Conservation (phyloP, 768 basidiomycete species). For the Kwoniella mangroviensis region DNA sequence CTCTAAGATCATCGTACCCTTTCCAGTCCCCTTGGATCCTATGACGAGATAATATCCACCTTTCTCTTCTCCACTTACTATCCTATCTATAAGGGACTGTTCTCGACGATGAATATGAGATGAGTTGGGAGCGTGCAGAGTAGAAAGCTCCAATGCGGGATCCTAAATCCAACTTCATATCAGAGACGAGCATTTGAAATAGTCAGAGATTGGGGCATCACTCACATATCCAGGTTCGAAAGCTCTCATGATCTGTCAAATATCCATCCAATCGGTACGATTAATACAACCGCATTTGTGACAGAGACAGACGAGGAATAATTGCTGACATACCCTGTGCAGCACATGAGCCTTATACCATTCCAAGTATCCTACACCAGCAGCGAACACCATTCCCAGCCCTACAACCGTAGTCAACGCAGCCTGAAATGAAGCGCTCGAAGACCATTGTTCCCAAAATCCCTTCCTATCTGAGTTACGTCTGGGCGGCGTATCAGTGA, state of each 20-base stretch:
- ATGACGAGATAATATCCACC: slow-evolving; percentile 78
- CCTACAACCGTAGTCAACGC: slow-evolving; percentile 55
- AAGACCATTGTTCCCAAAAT: slow-evolving; percentile 42
- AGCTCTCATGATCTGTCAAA: slow-evolving; percentile 71
- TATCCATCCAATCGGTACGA: too few species aligned
- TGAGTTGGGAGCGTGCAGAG: slow-evolving; percentile 52
- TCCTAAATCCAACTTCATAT: slow-evolving; percentile 37
- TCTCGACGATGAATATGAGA: slow-evolving; percentile 71
- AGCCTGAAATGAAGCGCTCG: slow-evolving; percentile 50
- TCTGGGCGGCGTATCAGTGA: slow-evolving; percentile 5
- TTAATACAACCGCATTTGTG: too few species aligned
- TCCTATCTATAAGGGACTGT: slow-evolving; percentile 75
- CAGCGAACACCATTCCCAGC: slow-evolving; percentile 49
- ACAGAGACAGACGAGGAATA: too few species aligned
- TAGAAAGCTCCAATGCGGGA: slow-evolving; percentile 45
- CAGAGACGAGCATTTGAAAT: background rate
- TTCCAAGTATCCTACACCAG: slow-evolving; percentile 70
- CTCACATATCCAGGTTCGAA: slow-evolving; percentile 81
- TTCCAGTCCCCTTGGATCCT: slow-evolving; percentile 83
- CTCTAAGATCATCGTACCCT: slow-evolving; percentile 82
- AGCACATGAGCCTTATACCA: slow-evolving; percentile 86
- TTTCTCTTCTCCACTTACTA: slow-evolving; percentile 73
- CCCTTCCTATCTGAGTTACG: slow-evolving; percentile 19
- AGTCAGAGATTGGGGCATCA: slow-evolving; percentile 22
- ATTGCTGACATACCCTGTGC: too few species aligned